phyloP scores from a whole-genome alignment of 2,329 filamentous ascomycete genomes.

The Aspergillus fumigatiaffinis region DNA sequence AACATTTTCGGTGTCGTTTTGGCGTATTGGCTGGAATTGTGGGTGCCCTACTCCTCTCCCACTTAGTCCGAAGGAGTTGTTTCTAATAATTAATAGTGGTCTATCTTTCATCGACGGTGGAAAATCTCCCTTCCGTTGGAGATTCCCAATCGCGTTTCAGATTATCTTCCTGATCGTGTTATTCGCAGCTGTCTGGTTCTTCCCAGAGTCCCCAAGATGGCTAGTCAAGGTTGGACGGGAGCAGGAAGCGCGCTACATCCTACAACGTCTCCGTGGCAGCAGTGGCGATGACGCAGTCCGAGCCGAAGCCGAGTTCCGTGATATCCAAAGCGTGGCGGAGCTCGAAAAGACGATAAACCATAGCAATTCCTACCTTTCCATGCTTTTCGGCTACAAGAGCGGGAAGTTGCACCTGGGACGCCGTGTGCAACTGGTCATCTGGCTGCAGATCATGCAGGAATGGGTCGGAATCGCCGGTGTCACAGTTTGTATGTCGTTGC shows the following conservation, averaged over 20 bases:
- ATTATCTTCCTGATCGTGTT: conserved; percentile 61
- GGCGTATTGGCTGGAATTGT: conserved; percentile 59
- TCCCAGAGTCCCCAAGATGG: conserved; percentile 60
- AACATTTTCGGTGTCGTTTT: conserved; percentile 69
- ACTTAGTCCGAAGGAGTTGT: neutral
- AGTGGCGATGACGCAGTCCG: conserved; percentile 49
- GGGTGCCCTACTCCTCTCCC: conserved; percentile 8
- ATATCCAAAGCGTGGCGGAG: conserved; percentile 62
- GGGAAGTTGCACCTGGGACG: conserved; percentile 64
- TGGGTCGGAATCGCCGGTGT: conserved; percentile 69
- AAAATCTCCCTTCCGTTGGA: conserved; percentile 58
- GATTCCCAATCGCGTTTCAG: conserved; percentile 68
- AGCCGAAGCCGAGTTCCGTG: conserved; percentile 62
- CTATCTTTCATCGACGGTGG: conserved; percentile 59
- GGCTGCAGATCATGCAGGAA: conserved; percentile 68
- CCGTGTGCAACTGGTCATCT: conserved; percentile 66
- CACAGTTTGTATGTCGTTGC: conserved; percentile 49
- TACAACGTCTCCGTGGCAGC: conserved; percentile 60
- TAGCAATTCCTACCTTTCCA: conserved; percentile 57
- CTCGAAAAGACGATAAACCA: conserved; percentile 56
- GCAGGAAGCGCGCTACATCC: conserved; percentile 64
- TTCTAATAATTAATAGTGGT: conserved; percentile 35
- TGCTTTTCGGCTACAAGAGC: conserved; percentile 64
- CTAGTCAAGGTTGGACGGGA: conserved; percentile 63
- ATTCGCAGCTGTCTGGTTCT: conserved; percentile 57